Conservation (phyloP, 1,284 basidiomycete genomes). For the Tilletia horrida region DNA sequence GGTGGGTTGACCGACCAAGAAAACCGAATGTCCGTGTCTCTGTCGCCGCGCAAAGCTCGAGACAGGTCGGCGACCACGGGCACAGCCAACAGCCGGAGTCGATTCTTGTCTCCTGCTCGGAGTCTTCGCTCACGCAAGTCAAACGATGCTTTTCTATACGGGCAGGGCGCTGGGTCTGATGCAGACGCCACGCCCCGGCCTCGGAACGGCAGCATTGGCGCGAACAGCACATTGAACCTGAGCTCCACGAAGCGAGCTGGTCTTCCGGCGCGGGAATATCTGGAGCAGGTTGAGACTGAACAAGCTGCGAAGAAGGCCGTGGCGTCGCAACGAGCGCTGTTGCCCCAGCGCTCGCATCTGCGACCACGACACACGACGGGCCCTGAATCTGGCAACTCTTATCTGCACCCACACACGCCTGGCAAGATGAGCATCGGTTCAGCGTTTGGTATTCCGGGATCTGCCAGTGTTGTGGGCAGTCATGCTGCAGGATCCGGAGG, state of each 20-base stretch:
- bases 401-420: not conserved
- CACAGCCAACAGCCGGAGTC: not conserved
- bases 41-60: slow-evolving; percentile 1
- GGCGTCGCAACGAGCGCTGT: not conserved
- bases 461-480: not conserved
- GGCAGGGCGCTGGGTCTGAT: not conserved
- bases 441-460: not conserved
- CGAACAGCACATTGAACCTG: slow-evolving; percentile 18
- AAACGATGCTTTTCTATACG: slow-evolving; percentile 1
- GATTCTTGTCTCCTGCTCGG: slow-evolving; percentile 14
- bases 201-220: slow-evolving; percentile 14
- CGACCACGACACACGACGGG: slow-evolving; percentile 1
- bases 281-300: slow-evolving; percentile 16
- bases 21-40: not conserved
- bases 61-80: slow-evolving; percentile 1
- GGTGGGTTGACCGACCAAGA: slow-evolving; percentile 20
- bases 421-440: slow-evolving; percentile 18
- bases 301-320: not conserved
- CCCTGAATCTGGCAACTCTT: not conserved
- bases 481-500: not conserved
- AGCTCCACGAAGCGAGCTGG: slow-evolving; percentile 18
- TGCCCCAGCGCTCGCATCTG: slow-evolving; percentile 10
- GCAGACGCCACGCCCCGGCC: slow-evolving; percentile 4
- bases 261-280: slow-evolving; percentile 16
- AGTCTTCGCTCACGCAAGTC: slow-evolving; percentile 10